Base-by-base conservation (phyloP, 139 green algal genomes). In the Medakamo hakoo region DNA sequence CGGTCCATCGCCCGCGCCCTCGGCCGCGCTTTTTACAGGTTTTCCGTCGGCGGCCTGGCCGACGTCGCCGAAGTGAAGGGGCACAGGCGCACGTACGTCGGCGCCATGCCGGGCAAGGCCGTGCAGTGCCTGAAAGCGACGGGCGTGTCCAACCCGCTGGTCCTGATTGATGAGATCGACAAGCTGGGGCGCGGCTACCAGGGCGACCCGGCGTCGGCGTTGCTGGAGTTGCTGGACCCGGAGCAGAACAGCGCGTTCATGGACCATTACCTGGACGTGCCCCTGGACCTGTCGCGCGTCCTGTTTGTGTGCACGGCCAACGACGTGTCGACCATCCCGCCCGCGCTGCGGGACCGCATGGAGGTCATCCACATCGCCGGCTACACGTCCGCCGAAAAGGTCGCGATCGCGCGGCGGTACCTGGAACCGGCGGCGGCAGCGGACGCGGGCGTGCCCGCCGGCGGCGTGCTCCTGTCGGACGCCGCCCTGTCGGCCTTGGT, bases 111-210 rank as follows among this genome's bases (percentile, higher is more conserved):
- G 2, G 92, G 92, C 49, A 98, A 98, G 74, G 82, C 97, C 73
- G 90, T 97, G 55, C 92, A 98, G 77, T 95, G 88, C 79, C 69
- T 98, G 55, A 97, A 98, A 78, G 68, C 68, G 64, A 90, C 82
- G 21, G 71, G 66, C 3, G 84, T 79, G 23, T 74, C 52, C 71
- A 98, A 98, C 71, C 92, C 92, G 4, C 79, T 98, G 59, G 83
- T 98, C 32, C 78, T 97, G 1, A 97, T 98, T 58, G 92, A 98
- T 68, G 92, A 98, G 72, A 93, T 98, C 21, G 91, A 98, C 79
- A 98, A 98, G 80, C 70, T 94, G 24, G 80, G 82, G 16, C 66
- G 76, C 26, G 77, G 77, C 9, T 77, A 79, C 66, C 60, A 79
- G 60, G 91, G 92, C 19, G 92, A 99, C 71, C 91, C 92, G 14